Base-by-base conservation (phyloP, 768 basidiomycete genomes). In the Tricholoma bakamatsutake region DNA sequence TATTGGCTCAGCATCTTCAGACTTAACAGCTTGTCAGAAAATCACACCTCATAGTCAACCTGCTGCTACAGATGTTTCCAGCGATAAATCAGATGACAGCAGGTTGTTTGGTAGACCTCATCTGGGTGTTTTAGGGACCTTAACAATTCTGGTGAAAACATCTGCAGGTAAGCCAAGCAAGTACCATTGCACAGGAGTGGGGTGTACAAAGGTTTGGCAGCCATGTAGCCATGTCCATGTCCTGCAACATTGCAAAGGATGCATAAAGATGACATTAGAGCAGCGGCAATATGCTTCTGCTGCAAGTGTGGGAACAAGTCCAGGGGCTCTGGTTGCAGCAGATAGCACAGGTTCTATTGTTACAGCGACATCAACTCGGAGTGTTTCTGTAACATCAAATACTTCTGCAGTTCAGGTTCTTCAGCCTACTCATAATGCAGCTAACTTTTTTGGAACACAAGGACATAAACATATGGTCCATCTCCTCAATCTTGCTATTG, bases 401-500 rank as follows among this genome's bases (percentile, higher is more conserved):
- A 34, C 1, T 1, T 34, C 33, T 34, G 33, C 33, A 34, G 33
- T 34, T 34, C 33, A 34, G 33, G 8, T 34, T 34, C 62, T 34
- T 34, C 33, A 34, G 33, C 62, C 40, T 64, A 64, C 57, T n/a
- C n/a, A n/a, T n/a, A n/a, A n/a, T n/a, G n/a, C n/a, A n/a, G n/a
- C n/a, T n/a, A n/a, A n/a, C n/a, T n/a, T n/a, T n/a, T n/a, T n/a
- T n/a, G 61, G 61, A 4, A 3, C 30, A 5, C 30, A 39, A 2
- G 57, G 55, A 15, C 52, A 53, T 1, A 57, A 61, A 28, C 65
- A 9, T 24, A 24, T 24, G 21, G 21, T 3, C n/a, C 21, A 24
- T 24, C 21, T 24, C 21, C 21, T 24, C 21, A 62, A 67, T 56
- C 51, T 63, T 24, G 63, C 64, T 1, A 55, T 70, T 30, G 58